Base-by-base conservation (phyloP, 176 grass and related monocot species). In the Elaeis guineensis region DNA sequence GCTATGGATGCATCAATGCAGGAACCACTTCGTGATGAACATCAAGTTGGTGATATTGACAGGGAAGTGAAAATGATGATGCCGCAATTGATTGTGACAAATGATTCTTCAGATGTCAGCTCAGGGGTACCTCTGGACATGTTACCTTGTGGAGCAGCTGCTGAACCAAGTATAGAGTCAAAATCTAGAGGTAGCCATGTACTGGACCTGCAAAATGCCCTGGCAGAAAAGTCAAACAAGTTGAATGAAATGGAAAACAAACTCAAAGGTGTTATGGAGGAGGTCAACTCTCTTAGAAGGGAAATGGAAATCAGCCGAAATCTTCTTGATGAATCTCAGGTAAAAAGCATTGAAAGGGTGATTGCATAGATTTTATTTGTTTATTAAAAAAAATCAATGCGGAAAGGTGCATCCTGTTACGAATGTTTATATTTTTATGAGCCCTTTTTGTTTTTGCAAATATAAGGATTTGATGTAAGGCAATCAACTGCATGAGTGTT, bases 251-350 rank as follows among this genome's bases (percentile, higher is more conserved):
- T 71, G 25, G 84, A 98, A 87, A 69, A 54, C 49, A 93, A 89
- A 68, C 79, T 86, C 75, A 71, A 65, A 57, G 57, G 59, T 63
- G 17, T 78, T 9, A 69, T 70, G 62, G 79, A 89, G 53, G 94
- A 98, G 39, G 48, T 83, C 21, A 74, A 74, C 64, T 83, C 76
- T 25, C 61, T 98, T 61, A 89, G 61, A 22, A 82, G 70, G 83
- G 94, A 93, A 56, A 82, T 84, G 67, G 81, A 98, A 53, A 74
- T 83, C 23, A 76, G 64, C 11, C 52, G 21, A 49, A 86, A 77
- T 78, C 87, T 81, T 61, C 94, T 93, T 71, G 88, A 98, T 24
- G 94, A 98, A 66, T 93, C 94, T 77, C 94, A 98, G 81, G 94
- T 98, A 74, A 78, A 14, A 44, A 44, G 35, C 12, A 44, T 44